Evolutionary conservation across 768 basidiomycete species (phyloP), one percentile per base, ranked within the genome.

Genomic region (Termitomyces sp.): DNA sequence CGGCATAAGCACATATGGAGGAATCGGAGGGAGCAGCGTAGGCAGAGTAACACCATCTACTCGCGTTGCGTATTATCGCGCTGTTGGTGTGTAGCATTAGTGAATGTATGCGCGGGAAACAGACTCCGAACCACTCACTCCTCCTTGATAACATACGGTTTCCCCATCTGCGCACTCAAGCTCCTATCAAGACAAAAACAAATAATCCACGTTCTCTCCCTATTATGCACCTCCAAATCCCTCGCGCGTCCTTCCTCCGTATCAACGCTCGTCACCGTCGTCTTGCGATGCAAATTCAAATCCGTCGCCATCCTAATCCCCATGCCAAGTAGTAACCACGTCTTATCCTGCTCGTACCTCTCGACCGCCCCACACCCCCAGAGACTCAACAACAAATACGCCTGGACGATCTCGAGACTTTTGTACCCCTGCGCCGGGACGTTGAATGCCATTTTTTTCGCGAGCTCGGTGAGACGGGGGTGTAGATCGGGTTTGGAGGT

Each of bases 281-380:
- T 88, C 67, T 96, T 95, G 52, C 95, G 86, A 66, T 98, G 95
- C 52, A 99, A 71, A 68, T 98, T 98, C 32, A 99, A 74, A 70
- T 99, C 97, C 13, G 91, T 96, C 10, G 89, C 97, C 90, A 97
- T 94, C 51, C 95, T 92, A 42, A 88, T 89, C 6, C 80, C 88
- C 88, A 94, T 91, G 32, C 94, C 94, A 23, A 98, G 72, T 15
- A 91, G 73, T 60, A 93, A 67, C 92, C 94, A 98, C 0, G 95
- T 98, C 62, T 88, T 85, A 70, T 99, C 96, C 63, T 96, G 93
- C 66, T 99, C 96, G 64, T 93, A 99, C 7, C 94, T 83, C 69
- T 98, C 94, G 20, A 94, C 94, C 4, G 95, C 94, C 20, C 94
- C 94, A 61, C 92, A 88, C 6, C 94, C 93, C 88, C 92, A 98